A percentile compares a stretch with the other conserved stretches of the same genome.
Evolutionary conservation across 768 basidiomycete genomes (phyloP).

Genomic region (Lentinula aciculospora): DNA sequence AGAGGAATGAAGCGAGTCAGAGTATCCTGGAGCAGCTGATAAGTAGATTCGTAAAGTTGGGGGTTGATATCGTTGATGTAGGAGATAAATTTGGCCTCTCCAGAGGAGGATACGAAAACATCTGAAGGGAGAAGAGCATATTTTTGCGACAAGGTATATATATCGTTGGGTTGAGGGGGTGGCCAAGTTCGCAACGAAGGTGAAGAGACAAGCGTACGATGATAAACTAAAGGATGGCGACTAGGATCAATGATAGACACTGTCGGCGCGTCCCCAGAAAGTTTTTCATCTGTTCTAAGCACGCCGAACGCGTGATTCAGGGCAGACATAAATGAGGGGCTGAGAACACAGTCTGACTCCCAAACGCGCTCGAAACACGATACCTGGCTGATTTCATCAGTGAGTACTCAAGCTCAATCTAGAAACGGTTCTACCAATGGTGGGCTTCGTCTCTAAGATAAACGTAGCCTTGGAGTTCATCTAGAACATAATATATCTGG

Average conservation of each 20-base stretch:
- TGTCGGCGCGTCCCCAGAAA: constrained; percentile 16
- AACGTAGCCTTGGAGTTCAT: constrained; percentile 43
- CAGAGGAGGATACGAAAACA: constrained; percentile 27
- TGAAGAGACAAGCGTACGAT: constrained; percentile 29
- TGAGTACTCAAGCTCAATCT: too few species aligned
- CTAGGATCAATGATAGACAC: constrained; percentile 33
- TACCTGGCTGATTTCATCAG: constrained; percentile 35
- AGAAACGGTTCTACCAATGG: constrained; percentile 26
- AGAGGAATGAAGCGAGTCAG: constrained; percentile 36
- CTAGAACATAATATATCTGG: constrained; percentile 42
- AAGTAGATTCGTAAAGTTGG: constrained; percentile 18
- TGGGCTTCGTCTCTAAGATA: constrained; percentile 30
- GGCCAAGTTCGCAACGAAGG: constrained; percentile 20
- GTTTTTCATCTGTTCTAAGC: constrained; percentile 11
- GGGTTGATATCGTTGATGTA: constrained; percentile 54
- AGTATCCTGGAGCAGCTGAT: constrained; percentile 25
- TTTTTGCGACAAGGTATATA: constrained; percentile 33
- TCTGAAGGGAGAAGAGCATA: constrained; percentile 42
- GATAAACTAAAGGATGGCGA: constrained; percentile 33
- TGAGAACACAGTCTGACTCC: constrained; percentile 30
- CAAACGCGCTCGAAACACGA: constrained; percentile 56
- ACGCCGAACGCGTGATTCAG: constrained; percentile 19
- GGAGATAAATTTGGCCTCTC: constrained; percentile 28
- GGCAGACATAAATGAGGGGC: constrained; percentile 1
- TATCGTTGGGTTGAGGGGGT: constrained; percentile 22